Percentiles rank a stretch among this genome's conserved stretches.
Evolutionary conservation across 148 eudicot genomes (phyloP).

Genomic region (Spergularia marina): DNA sequence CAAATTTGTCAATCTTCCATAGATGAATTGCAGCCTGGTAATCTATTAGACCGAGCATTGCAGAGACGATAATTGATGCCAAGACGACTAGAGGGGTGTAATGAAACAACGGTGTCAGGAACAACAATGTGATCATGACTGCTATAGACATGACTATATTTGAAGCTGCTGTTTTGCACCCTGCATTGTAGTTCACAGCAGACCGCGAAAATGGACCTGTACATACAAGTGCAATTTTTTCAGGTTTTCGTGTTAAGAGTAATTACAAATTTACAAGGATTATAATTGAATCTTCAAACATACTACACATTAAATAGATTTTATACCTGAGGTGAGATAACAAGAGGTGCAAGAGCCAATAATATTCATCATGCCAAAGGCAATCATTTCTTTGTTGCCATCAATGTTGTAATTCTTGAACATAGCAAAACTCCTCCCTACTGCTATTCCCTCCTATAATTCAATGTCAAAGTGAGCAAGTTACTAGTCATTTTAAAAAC

Average conservation of each 20-base stretch:
- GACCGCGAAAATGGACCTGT: constrained; percentile 95
- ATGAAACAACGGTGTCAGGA: constrained; percentile 71
- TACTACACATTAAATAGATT: no score
- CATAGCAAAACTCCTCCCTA: constrained; percentile 95
- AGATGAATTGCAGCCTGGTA: constrained; percentile 75
- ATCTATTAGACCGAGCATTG: constrained; percentile 91
- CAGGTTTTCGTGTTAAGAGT: no score
- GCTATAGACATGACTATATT: constrained; percentile 87
- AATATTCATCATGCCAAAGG: constrained; percentile 94
- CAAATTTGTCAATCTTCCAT: constrained; percentile 81
- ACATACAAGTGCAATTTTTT: neutral
- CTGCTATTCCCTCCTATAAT: constrained; percentile 93
- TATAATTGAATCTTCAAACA: no score
- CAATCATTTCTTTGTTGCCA: constrained; percentile 99
- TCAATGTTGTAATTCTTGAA: constrained; percentile 89
- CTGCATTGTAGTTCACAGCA: constrained; percentile 95
- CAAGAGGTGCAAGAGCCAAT: constrained; percentile 87
- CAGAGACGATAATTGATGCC: constrained; percentile 75
- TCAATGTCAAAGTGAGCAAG: no score
- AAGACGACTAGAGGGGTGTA: constrained; percentile 88
- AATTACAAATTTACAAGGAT: no score
- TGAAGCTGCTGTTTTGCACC: constrained; percentile 91
- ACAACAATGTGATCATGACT: constrained; percentile 76
- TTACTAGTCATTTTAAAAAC: neutral
- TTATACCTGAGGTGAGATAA: constrained; percentile 44